Conservation (phyloP, 805 yeast species). For the Ogataea corticis region DNA sequence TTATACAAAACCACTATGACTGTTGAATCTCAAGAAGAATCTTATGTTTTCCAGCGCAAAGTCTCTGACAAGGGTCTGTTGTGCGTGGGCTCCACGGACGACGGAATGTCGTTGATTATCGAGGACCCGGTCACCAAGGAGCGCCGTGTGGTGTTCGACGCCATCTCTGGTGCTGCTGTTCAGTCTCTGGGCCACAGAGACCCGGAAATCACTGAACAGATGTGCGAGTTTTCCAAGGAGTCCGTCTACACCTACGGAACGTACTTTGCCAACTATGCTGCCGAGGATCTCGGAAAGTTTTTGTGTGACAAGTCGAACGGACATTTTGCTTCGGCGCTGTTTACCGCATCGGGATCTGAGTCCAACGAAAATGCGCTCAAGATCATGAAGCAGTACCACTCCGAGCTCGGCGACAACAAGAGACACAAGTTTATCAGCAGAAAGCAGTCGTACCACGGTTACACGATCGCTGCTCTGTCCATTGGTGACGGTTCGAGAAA, state of each 20-base stretch:
- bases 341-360: conserved; percentile 72
- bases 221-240: conserved; percentile 37
- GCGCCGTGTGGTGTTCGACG: conserved; percentile 38
- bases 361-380: conserved; percentile 78
- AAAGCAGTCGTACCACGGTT: conserved; percentile 49
- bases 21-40: conserved; percentile 25
- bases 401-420: conserved; percentile 41
- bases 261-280: conserved; percentile 37
- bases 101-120: conserved; percentile 42
- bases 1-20: too few relatives aligned
- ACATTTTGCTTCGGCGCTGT: conserved; percentile 39
- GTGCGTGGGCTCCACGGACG: conserved; percentile 44
- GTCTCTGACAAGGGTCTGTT: conserved; percentile 39
- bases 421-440: conserved; percentile 45
- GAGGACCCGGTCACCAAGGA: conserved; percentile 43
- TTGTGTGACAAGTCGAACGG: conserved; percentile 40
- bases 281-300: conserved; percentile 46
- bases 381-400: conserved; percentile 54
- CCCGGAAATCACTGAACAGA: conserved; percentile 38
- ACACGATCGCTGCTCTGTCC: conserved; percentile 45
- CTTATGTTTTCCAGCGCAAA: conserved; percentile 46
- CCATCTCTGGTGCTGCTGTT: conserved; percentile 51
- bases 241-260: conserved; percentile 40
- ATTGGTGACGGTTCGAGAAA: conserved; percentile 40
- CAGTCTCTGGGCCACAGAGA: conserved; percentile 45